phyloP scores from a whole-genome alignment of 345 rosid species.

The Noccaea caerulescens region DNA sequence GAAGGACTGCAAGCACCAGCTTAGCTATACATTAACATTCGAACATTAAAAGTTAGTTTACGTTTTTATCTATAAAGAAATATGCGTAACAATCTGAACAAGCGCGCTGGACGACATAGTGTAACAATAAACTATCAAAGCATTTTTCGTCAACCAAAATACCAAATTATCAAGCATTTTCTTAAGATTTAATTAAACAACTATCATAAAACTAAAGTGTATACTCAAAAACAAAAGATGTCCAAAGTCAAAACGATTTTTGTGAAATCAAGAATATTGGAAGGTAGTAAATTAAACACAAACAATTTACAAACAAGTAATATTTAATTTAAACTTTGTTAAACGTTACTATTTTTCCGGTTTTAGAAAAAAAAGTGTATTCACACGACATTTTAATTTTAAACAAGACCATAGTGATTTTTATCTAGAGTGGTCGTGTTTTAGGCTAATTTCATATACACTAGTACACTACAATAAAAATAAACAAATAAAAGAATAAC shows the following conservation, averaged over 20 bases:
- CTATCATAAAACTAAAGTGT: background rate
- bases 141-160: background rate
- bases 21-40: background rate
- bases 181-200: background rate
- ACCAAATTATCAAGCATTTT: background rate
- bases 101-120: background rate
- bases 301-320: no score
- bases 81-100: background rate
- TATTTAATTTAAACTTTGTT: no score
- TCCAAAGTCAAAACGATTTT: background rate
- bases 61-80: background rate
- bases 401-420: background rate
- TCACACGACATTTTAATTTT: no score
- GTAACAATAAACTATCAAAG: background rate
- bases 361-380: no score
- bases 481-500: background rate
- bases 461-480: background rate
- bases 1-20: background rate
- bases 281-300: background rate
- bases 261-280: background rate
- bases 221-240: background rate
- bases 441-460: slow-evolving; percentile 1
- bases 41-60: background rate
- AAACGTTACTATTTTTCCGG: no score
- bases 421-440: background rate